Evolutionary conservation across 192 early-diverging fungal species (phyloP), one percentile per base, ranked within the genome.

Genomic region (Spinellus fusiger): DNA sequence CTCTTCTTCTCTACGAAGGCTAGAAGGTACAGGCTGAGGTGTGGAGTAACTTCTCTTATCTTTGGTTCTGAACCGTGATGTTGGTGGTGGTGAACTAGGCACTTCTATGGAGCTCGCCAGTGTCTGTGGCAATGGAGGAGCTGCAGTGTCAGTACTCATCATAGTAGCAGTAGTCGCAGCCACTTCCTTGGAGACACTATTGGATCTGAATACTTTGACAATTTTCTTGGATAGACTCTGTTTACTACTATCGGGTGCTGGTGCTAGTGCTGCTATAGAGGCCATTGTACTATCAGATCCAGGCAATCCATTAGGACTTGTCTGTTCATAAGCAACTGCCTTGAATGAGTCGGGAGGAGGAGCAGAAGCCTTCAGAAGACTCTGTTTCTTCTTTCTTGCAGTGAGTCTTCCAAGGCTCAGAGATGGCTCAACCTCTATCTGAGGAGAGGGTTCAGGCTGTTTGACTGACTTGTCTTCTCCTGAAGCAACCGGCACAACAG

Each of bases 251-350:
- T n/a, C n/a, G n/a, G n/a, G 13, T 37, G 35, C 13, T 37, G 35
- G 35, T 37, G 35, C 13, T 37, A 37, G 35, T 44, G 10, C 40
- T 44, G 40, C 15, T 44, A 10, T 18, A 5, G 40, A 10, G 13
- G 10, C 10, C n/a, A n/a, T n/a, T n/a, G n/a, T n/a, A n/a, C n/a
- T n/a, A n/a, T n/a, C n/a, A n/a, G n/a, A n/a, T n/a, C n/a, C n/a
- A n/a, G n/a, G n/a, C n/a, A n/a, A n/a, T n/a, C n/a, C n/a, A n/a
- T n/a, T n/a, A n/a, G n/a, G n/a, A 22, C 27, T 47, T 18, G 59
- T 60, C 8, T 49, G 25, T 34, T 60, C 59, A 25, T 60, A 60
- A n/a, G 59, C 31, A 34, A 60, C 47, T 23, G 59, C 27, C 8
- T 44, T 31, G 32, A 60, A 60, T 4, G 48, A 34, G 25, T 60